Conservation (phyloP, 116 monocot genomes). For the Dioscorea cayenensis region DNA sequence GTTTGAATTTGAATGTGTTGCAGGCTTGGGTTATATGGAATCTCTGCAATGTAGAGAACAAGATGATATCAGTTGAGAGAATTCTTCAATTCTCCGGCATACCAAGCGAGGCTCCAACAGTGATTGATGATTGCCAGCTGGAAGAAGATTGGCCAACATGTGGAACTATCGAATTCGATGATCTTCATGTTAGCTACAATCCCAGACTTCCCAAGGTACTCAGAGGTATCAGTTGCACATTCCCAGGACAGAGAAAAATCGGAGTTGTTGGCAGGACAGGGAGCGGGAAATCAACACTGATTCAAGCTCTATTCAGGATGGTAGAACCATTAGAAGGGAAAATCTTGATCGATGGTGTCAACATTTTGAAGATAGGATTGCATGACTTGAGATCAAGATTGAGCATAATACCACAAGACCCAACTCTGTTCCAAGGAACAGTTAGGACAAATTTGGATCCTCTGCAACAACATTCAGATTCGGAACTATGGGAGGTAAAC, state of each 20-base stretch:
- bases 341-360: constrained; percentile 63
- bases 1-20: constrained; percentile 66
- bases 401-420: constrained; percentile 92
- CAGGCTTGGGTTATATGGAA: constrained; percentile 94
- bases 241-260: constrained; percentile 63
- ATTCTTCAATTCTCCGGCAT: constrained; percentile 65
- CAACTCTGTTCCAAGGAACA: constrained; percentile 74
- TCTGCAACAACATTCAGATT: constrained; percentile 56
- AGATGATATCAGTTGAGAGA: constrained; percentile 95
- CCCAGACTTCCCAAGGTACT: constrained; percentile 58
- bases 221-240: constrained; percentile 57
- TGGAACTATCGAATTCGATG: constrained; percentile 51
- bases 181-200: constrained; percentile 51
- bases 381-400: constrained; percentile 76
- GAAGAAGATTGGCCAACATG: constrained; percentile 46
- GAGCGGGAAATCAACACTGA: constrained; percentile 86
- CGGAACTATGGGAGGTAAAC: constrained; percentile 79
- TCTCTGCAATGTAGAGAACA: constrained; percentile 82
- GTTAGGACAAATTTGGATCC: constrained; percentile 80
- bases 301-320: constrained; percentile 75
- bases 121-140: constrained; percentile 52
- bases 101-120: constrained; percentile 50
- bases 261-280: constrained; percentile 87
- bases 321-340: constrained; percentile 68
- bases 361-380: constrained; percentile 62